Evolutionary conservation across 2,329 filamentous ascomycete species (phyloP), one percentile per base, ranked within the genome.

Genomic region (Macrophomina pseudophaseolina): DNA sequence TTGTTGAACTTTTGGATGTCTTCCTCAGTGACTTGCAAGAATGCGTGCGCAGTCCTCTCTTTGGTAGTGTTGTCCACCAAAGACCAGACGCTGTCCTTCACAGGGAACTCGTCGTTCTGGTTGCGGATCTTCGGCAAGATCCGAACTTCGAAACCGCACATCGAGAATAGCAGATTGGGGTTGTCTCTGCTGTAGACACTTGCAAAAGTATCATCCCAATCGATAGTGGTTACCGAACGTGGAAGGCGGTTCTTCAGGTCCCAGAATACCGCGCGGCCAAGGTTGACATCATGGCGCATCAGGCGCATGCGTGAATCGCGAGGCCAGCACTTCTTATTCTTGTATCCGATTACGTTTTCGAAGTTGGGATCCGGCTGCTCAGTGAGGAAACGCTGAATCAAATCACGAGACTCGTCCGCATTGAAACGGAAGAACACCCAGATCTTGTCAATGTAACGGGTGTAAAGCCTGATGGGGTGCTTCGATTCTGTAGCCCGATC

Each of bases 1-100:
- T 99, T 99, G 81, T 99, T 99, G 85, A 99, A 99, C 80, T 98
- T 98, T 71, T 94, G 91, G 58, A 99, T 94, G 75, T 99, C 95
- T 76, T 98, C 95, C 74, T 98, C 94, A 0, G 95, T 98, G 28
- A 99, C 95, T 75, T 98, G 94, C 64, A 99, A 82, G 86, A 99
- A 99, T 9, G 96, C 95, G 79, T 98, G 93, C 0, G 95, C 96
- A 3, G 95, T 99, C 65, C 95, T 90, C 80, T 99, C 95, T 80
- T 99, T 99, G 67, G 91, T 96, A 0, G 93, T 92, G 75, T 97
- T 98, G 78, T 99, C 93, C 14, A 97, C 94, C 38, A 99, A 84
- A 56, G 94, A 97, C 95, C 95, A 99, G 5, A 99, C 95, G 71
- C 94, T 97, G 76, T 99, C 95, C 82, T 98, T 98, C 71, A 97